Base-by-base conservation (phyloP, 1,284 basidiomycete genomes). In the Veloporphyrellus conicus region DNA sequence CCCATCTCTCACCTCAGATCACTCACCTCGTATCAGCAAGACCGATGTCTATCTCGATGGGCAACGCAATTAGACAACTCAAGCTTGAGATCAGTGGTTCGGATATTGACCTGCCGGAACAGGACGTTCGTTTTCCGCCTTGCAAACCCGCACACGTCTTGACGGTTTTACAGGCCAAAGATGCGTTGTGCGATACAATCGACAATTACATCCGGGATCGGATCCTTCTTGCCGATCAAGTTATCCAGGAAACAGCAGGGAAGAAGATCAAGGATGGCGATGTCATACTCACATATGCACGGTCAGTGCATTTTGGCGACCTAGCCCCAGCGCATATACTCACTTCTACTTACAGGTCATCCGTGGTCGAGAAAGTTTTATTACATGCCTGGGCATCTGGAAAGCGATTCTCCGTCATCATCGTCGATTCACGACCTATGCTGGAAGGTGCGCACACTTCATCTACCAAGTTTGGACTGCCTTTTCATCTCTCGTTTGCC, bases 241-340 rank as follows among this genome's bases (percentile, higher is more conserved):
- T 98, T 50, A 99, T 99, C 49, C 84, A 91, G 60, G 83, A 90
- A 53, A 81, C 88, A 43, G 92, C 93, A 1, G 80, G 83, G 43
- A 88, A 84, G 62, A 99, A 98, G 74, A 97, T 99, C 64, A 90
- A 90, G 57, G 82, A 96, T 53, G 93, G 90, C 8, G 91, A 96
- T 68, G 86, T 91, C 16, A 84, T 99, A 49, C 75, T 99, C 39
- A 95, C 93, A 9, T 99, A 91, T 69, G 93, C 93, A 11, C 81
- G 90, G 87, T 92, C 51, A 44, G 70, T 57, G 11, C 28, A 40
- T 19, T 36, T 39, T 18, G n/a, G 41, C 25, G 32, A 47, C 33
- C 23, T 12, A 36, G 9, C 41, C 27, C 6, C 31, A 29, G 18
- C 43, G 31, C 38, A 47, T 28, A 52, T 42, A 45, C 41, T 61